Percentiles rank a stretch among this genome's conserved stretches.
Conservation (phyloP, 331 rosid species). For the Prunus yedoensis region DNA sequence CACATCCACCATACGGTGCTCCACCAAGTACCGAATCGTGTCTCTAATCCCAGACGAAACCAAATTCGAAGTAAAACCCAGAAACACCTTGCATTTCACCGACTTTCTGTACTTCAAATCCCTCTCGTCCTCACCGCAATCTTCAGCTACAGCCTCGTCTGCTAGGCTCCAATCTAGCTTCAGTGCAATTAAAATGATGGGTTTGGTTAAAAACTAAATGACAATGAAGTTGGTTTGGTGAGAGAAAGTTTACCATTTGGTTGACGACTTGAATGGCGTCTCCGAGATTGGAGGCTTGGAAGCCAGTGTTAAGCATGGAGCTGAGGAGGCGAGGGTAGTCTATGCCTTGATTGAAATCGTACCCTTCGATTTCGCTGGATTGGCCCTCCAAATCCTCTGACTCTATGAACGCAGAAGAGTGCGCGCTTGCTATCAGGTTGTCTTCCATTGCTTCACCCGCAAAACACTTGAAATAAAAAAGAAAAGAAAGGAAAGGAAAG, state of each 20-base stretch:
- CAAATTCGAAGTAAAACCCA: constrained; percentile 93
- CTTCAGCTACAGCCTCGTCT: constrained; percentile 54
- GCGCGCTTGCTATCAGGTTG: constrained; percentile 28
- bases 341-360: constrained; percentile 74
- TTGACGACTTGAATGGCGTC: constrained; percentile 71
- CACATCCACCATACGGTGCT: constrained; percentile 89
- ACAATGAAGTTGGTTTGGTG: neutral
- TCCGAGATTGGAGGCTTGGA: constrained; percentile 87
- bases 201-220: neutral
- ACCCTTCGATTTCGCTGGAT: constrained; percentile 57
- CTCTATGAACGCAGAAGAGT: constrained; percentile 57
- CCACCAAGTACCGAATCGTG: constrained; percentile 62
- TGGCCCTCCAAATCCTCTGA: constrained; percentile 62
- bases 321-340: constrained; percentile 56
- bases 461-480: too few species aligned
- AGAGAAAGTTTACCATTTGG: constrained; percentile 57
- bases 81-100: constrained; percentile 69
- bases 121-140: constrained; percentile 55
- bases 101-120: constrained; percentile 48
- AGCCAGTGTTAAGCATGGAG: constrained; percentile 71
- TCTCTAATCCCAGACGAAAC: constrained; percentile 93
- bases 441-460: constrained; percentile 28
- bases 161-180: constrained; percentile 93
- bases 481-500: neutral
- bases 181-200: constrained; percentile 29